phyloP scores from a whole-genome alignment of 1,139 yeast genomes.

The Pichia sp. region DNA sequence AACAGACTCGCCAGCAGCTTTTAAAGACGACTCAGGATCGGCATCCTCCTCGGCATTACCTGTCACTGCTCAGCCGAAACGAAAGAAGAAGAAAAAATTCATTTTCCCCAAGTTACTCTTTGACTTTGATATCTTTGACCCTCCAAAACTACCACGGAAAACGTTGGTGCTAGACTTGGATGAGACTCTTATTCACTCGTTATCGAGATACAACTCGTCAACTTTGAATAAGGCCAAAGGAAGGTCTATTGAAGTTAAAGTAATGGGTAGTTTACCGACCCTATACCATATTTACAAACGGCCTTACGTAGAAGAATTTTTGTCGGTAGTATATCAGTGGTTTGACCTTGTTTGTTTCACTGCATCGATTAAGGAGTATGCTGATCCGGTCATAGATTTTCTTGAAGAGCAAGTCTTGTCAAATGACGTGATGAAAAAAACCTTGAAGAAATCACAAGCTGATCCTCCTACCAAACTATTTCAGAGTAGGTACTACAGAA shows the following conservation, averaged over 20 bases:
- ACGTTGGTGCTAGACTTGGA: constrained; percentile 76
- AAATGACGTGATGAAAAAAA: constrained; percentile 22
- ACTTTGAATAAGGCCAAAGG: constrained; percentile 41
- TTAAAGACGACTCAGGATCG: background rate
- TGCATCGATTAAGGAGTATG: constrained; percentile 91
- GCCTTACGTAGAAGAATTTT: constrained; percentile 83
- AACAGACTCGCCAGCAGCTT: background rate
- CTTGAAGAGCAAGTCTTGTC: constrained; percentile 48
- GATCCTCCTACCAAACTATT: constrained; percentile 34
- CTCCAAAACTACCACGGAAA: constrained; percentile 51
- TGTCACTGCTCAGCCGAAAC: background rate
- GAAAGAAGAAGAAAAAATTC: constrained; percentile 30
- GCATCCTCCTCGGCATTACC: background rate
- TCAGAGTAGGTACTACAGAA: constrained; percentile 69
- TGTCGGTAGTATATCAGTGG: constrained; percentile 79
- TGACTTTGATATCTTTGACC: constrained; percentile 37
- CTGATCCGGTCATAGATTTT: constrained; percentile 96
- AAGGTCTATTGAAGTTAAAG: constrained; percentile 77
- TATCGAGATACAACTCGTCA: constrained; percentile 58
- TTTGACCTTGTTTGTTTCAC: constrained; percentile 86
- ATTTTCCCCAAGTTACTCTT: constrained; percentile 41
- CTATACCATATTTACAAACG: constrained; percentile 87
- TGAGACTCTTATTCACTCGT: constrained; percentile 89
- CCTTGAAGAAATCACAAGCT: constrained; percentile 1
- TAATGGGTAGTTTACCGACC: constrained; percentile 54